Base-by-base conservation (phyloP, 192 early-diverging fungal species). In the Entomortierella beljakovae region DNA sequence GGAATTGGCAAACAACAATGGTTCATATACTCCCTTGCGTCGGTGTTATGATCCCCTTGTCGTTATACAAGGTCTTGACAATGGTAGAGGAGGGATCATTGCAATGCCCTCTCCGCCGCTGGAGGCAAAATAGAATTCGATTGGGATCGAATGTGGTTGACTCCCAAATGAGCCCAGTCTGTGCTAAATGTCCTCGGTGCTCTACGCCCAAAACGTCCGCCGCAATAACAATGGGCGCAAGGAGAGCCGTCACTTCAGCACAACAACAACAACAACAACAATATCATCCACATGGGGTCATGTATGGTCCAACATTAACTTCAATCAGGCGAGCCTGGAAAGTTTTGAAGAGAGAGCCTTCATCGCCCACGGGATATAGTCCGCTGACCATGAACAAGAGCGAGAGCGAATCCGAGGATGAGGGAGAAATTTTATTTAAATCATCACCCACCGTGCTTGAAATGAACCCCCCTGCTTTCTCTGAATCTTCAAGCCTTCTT, bases 11-110 rank as follows among this genome's bases (percentile, higher is more conserved):
- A 6, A 57, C 64, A 6, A 55, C 46, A 1, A 59, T 60, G 74
- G 63, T 77, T 37, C 22, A 64, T 53, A 7, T 58, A 3, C 50
- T 79, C 6, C 68, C 75, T 3, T 79, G 75, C 50, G 5, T 79
- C 26, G 75, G 75, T 25, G 23, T 70, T 2, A 9, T 79, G 35
- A 37, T 55, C 56, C 75, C 75, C 3, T 25, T 79, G 18, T 31
- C 51, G 18, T 35, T 40, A 6, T 63, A 64, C 53, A 68, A 63
- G 37, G 26, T 60, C 33, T 26, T 79, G 63, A 59, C 57, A 8
- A 15, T 59, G 16, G 9, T 72, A 10, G 70, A 72, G 28, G 34
- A 57, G 43, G 0, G 13, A 10, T 29, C 18, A 15, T 25, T 68
- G 22, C 40, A 68, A 57, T 58, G 55, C 32, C 68, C 51, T 18